Base-by-base conservation (phyloP, 805 yeast species). In the Lipomyces chichibuensis region DNA sequence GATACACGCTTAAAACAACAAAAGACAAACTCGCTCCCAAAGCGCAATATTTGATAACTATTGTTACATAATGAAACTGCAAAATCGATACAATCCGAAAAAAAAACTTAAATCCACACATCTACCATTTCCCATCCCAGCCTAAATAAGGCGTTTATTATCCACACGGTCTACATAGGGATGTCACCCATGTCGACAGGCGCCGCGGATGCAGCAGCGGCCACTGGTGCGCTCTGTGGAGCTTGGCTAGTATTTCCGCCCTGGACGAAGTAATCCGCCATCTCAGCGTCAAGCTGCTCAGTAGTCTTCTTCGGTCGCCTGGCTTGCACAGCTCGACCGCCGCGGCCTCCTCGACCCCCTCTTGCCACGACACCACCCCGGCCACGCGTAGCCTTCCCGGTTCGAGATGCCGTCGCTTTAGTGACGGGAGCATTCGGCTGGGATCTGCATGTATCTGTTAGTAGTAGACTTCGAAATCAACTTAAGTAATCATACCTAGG, bases 201-300 rank as follows among this genome's bases (percentile, higher is more conserved):
- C n/a, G 67, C 73, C 11, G 74, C 65, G 8, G 67, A 60, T 14
- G 66, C 69, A 32, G 68, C 54, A 20, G 62, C 63, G 1, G 65
- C 35, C 7, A 60, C 60, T 27, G 64, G 61, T 2, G 63, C 65
- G 17, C 63, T 55, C 37, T 32, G 71, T 64, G 65, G 57, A 46
- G 71, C 66, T 9, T 64, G 63, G 60, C 63, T 39, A n/a, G 66
- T 60, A 49, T 64, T 59, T 51, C 72, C 72, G 27, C 71, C 69
- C 27, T 71, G 74, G 53, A 74, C 77, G 71, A 94, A 93, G 82
- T 94, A 94, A 77, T 93, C 98, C 70, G 92, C 90, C 99, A 95
- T 94, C 82, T 94, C 98, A 78, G 93, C 97, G 81, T 95, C 99
- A 77, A 94, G 87, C 81, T 95, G 94, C 79, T 91, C 98, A 71